phyloP scores from a whole-genome alignment of 768 basidiomycete genomes.

The Tricholoma bakamatsutake region DNA sequence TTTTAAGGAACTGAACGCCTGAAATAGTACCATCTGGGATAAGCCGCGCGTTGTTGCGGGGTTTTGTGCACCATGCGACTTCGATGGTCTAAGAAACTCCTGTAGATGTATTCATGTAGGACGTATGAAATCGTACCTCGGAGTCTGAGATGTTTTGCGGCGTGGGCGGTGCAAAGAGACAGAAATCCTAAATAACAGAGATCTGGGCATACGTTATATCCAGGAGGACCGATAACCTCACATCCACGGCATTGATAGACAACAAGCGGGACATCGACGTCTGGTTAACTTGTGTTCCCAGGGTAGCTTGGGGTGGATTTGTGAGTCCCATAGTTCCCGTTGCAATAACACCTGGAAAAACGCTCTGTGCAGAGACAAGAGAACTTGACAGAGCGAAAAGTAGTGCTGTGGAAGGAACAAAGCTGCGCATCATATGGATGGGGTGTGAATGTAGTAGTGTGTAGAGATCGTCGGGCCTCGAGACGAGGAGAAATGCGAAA shows the following conservation, averaged over 20 bases:
- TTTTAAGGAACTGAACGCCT: conserved; percentile 37
- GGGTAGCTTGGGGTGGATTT: conserved; percentile 34
- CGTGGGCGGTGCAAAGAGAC: conserved; percentile 36
- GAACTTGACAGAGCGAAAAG: conserved; percentile 5
- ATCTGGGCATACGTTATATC: background rate
- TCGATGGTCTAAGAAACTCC: conserved; percentile 27
- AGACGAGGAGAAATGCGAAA: background rate
- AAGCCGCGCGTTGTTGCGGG: conserved; percentile 38
- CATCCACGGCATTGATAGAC: conserved; percentile 35
- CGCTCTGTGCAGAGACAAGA: conserved; percentile 14
- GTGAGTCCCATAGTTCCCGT: conserved; percentile 36
- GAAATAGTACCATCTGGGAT: conserved; percentile 39
- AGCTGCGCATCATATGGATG: conserved; percentile 8
- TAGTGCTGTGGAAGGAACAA: conserved; percentile 3
- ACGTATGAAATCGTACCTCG: conserved; percentile 23
- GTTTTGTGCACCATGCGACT: conserved; percentile 41
- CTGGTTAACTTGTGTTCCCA: conserved; percentile 36
- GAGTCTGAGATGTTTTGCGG: conserved; percentile 29
- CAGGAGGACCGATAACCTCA: conserved; percentile 7
- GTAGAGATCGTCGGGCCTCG: conserved; percentile 1
- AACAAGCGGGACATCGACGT: conserved; percentile 33
- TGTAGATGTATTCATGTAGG: background rate
- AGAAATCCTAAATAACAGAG: conserved; percentile 28
- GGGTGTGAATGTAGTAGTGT: background rate
- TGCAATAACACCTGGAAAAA: conserved; percentile 32